Base-by-base conservation (phyloP, 176 grass and related monocot species). In the Raddia distichophylla region DNA sequence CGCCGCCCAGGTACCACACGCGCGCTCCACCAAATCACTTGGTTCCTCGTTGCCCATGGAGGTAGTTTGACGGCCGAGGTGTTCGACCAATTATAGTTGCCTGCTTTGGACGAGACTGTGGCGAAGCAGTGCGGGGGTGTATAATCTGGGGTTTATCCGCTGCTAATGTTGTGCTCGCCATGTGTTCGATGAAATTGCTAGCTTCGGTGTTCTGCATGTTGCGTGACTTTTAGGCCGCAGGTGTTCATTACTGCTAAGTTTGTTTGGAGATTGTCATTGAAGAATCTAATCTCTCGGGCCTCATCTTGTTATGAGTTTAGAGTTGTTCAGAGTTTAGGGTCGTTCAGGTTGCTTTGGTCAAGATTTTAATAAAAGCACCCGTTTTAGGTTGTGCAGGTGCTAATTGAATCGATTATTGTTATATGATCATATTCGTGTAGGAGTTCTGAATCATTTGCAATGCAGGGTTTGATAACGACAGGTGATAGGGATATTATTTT, bases 391-490 rank as follows among this genome's bases (percentile, higher is more conserved):
- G 57, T 53, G 1, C 42, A 10, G 32, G 69, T 76, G 49, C 45
- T 69, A 16, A 14, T 46, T 82, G 53, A 54, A 64, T 12, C 6
- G 56, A 8, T 18, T 5, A 10, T 50, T 15, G 47, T 12, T 33
- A 14, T 75, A 57, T 59, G 27, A 56, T 12, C 44, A 14, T 75
- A 57, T 59, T 40, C 68, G 32, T 69, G 18, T 79, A 47, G 14
- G 13, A 33, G 2, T 48, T 5, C 34, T 87, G 40, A 76, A 80
- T 63, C 10, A 57, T 89, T 71, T 85, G 82, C 64, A 43, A 59
- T 76, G 85, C 86, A 98, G 95, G 95, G 95, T 82, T 72, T 98
- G 82, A 95, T 98, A 73, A 93, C 95, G n/a, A 53, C 20, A 16
- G 75, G 65, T 18, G 95, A 98, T 80, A 95, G 86, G 70, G 90